Conservation (phyloP, 371 early-diverging fungal species). For the Mucor velutinosus region DNA sequence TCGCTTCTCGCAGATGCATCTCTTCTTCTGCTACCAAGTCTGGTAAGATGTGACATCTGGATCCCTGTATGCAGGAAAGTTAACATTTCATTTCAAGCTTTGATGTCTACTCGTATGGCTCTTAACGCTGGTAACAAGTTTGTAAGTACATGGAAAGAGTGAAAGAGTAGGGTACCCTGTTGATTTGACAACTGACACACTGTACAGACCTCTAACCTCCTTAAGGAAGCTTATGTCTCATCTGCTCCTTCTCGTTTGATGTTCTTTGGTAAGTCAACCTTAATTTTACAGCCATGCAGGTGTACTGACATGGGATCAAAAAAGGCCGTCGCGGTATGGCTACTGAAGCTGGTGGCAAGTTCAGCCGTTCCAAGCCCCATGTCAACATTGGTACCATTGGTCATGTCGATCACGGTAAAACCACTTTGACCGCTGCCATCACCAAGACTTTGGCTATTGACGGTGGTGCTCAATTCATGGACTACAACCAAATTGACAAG, state of each 20-base stretch:
- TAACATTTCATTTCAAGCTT: conserved; percentile 21
- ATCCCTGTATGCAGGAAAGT: not conserved
- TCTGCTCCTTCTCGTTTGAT: conserved; percentile 45
- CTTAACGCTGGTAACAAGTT: conserved; percentile 48
- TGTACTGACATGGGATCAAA: not conserved
- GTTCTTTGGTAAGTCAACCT: conserved; percentile 39
- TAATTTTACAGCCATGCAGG: not conserved
- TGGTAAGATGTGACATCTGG: conserved; percentile 25
- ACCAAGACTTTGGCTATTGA: conserved; percentile 88
- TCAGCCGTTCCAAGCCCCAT: conserved; percentile 90
- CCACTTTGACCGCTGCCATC: conserved; percentile 99
- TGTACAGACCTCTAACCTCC: conserved; percentile 41
- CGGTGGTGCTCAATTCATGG: conserved; percentile 88
- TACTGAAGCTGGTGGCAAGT: conserved; percentile 56
- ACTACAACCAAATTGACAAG: conserved; percentile 96
- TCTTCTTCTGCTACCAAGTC: conserved; percentile 42
- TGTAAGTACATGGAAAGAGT: conserved; percentile 33
- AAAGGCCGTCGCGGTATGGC: conserved; percentile 52
- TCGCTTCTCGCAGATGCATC: conserved; percentile 52
- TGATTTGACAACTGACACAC: not conserved
- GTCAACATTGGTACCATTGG: conserved; percentile 99
- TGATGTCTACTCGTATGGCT: conserved; percentile 44
- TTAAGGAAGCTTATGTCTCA: conserved; percentile 42
- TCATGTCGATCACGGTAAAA: conserved; percentile 99
- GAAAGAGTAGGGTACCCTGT: not conserved